Percentiles rank a stretch among this genome's conserved stretches.
Evolutionary conservation across 2,329 filamentous ascomycete genomes (phyloP).

Genomic region (Colletotrichum orbiculare): DNA sequence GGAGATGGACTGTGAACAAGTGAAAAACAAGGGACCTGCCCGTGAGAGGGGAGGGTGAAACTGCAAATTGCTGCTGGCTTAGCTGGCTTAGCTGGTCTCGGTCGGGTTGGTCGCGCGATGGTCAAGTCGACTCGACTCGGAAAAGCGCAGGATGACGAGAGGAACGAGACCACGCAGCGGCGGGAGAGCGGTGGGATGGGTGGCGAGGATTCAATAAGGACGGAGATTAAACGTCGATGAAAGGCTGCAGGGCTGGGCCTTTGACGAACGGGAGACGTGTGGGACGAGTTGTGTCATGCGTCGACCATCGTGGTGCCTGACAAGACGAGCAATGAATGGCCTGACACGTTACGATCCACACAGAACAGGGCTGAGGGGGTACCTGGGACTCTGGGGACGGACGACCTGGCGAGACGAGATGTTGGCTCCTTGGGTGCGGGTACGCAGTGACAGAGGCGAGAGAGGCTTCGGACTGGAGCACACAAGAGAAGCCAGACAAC

Average conservation of each 20-base stretch:
- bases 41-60: conserved; percentile 42
- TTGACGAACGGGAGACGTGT: conserved; percentile 32
- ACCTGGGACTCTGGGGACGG: neutral
- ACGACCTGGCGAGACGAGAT: neutral
- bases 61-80: conserved; percentile 20
- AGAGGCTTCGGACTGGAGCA: too few relatives aligned
- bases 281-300: conserved; percentile 37
- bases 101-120: conserved; percentile 33
- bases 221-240: conserved; percentile 37
- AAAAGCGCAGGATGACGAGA: conserved; percentile 34
- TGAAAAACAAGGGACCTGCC: conserved; percentile 46
- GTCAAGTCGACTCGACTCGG: conserved; percentile 35
- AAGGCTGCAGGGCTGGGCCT: conserved; percentile 30
- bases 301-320: conserved; percentile 33
- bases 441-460: too few relatives aligned
- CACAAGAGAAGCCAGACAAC: too few relatives aligned
- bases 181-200: conserved; percentile 20
- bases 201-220: conserved; percentile 37
- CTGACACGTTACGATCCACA: conserved; percentile 35
- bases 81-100: conserved; percentile 27
- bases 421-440: too few relatives aligned
- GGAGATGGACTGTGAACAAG: conserved; percentile 29
- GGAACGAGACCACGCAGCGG: neutral
- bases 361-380: conserved; percentile 30
- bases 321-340: conserved; percentile 30